A percentile compares a stretch with the other conserved stretches of the same genome.
These are phyloP conservation scores for Syncephalastrum racemosum DNA, from an alignment of 371 early-diverging fungal genomes.

Conservation along the genomic window DNA sequence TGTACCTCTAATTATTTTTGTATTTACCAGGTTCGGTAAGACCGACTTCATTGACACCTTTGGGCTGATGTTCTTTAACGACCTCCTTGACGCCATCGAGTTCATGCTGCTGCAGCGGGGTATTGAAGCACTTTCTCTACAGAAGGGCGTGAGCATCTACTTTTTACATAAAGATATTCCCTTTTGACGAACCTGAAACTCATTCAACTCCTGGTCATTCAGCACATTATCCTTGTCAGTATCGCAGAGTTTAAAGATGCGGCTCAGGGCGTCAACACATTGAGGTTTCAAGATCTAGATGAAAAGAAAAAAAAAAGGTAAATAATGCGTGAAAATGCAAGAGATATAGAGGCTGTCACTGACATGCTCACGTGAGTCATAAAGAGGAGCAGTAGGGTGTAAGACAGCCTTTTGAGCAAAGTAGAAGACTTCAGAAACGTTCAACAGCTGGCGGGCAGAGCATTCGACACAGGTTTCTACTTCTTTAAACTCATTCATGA, in stretches of 20 bases:
- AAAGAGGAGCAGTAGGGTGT: constrained; percentile 95
- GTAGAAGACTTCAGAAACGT: constrained; percentile 98
- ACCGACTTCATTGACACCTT: constrained; percentile 83
- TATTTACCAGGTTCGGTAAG: constrained; percentile 70
- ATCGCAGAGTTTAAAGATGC: constrained; percentile 95
- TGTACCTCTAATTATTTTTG: background rate
- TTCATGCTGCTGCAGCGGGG: constrained; percentile 91
- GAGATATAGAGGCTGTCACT: constrained; percentile 1
- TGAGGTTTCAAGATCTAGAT: constrained; percentile 75
- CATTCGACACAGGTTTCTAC: constrained; percentile 98
- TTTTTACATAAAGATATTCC: background rate
- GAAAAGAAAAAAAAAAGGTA: background rate
- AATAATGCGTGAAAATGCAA: background rate
- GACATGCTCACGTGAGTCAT: constrained; percentile 91
- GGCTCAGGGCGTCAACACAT: constrained; percentile 85
- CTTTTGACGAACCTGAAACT: constrained; percentile 76
- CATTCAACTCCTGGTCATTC: constrained; percentile 92
- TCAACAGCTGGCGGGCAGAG: constrained; percentile 90
- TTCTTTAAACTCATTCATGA: constrained; percentile 98
- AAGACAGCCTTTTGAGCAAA: constrained; percentile 98
- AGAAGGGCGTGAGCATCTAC: background rate
- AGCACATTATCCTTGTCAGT: constrained; percentile 87
- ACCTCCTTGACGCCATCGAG: constrained; percentile 94
- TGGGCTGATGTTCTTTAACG: constrained; percentile 82
- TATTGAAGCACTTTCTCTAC: constrained; percentile 92